Conservation (phyloP, 176 grass and related monocot species). For the Melocanna baccifera region DNA sequence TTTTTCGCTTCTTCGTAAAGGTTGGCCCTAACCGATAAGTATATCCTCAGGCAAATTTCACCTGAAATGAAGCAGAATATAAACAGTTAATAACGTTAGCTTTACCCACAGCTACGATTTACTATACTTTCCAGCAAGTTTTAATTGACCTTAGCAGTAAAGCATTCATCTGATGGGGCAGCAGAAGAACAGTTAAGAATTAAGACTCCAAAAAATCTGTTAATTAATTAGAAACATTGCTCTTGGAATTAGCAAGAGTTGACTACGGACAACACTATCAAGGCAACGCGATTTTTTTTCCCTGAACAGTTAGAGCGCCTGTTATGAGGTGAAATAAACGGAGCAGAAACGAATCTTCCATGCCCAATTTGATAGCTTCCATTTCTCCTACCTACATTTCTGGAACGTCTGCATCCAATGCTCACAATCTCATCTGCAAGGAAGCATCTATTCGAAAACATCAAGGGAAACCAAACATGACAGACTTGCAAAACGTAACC, state of each 20-base stretch:
- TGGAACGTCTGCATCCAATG: not conserved
- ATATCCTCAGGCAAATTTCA: constrained; percentile 75
- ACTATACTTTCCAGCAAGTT: not conserved
- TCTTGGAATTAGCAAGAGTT: not conserved
- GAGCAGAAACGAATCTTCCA: not conserved
- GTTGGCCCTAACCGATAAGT: constrained; percentile 39
- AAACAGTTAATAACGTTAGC: constrained; percentile 2
- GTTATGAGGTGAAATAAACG: not conserved
- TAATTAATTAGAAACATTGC: not conserved
- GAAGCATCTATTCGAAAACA: not conserved
- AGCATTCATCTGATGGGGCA: not conserved
- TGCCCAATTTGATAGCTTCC: not conserved
- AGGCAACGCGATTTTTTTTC: not conserved
- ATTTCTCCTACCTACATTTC: not conserved
- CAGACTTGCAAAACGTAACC: not conserved
- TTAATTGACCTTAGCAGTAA: not conserved
- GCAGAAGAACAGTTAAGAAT: not conserved
- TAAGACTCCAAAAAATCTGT: not conserved
- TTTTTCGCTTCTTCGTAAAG: constrained; percentile 19
- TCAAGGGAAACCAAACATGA: not conserved
- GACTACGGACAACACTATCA: not conserved
- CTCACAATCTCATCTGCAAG: not conserved
- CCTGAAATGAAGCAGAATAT: constrained; percentile 41
- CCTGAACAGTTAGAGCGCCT: not conserved
- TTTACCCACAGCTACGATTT: not conserved